Percentiles rank a stretch among this genome's conserved stretches.
Conservation (phyloP, 441 rosid species). For the Erodium chrysanthum region DNA sequence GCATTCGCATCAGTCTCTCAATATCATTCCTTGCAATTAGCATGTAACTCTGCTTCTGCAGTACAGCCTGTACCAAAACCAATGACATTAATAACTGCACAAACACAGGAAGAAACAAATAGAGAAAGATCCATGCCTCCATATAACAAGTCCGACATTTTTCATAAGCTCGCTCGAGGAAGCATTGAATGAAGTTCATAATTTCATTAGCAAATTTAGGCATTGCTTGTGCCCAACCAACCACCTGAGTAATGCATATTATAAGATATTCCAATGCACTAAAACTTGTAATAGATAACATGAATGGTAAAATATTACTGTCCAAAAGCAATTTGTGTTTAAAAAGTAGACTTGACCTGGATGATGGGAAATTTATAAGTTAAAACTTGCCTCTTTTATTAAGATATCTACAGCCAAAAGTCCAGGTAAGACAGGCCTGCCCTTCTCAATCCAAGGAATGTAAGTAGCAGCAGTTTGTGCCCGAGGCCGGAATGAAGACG, state of each 20-base stretch:
- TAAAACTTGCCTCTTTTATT: conserved; percentile 73
- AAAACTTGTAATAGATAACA: background rate
- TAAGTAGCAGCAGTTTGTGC: conserved; percentile 54
- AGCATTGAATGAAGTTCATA: conserved; percentile 85
- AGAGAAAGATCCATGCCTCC: conserved; percentile 49
- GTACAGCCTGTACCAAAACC: conserved; percentile 70
- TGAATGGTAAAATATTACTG: background rate
- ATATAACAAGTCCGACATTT: conserved; percentile 91
- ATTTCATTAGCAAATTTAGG: conserved; percentile 92
- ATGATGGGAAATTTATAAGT: conserved; percentile 14
- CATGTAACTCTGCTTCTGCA: conserved; percentile 96
- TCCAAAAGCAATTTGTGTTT: background rate
- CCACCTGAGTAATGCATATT: conserved; percentile 43
- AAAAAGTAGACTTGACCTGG: background rate
- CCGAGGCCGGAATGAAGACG: conserved; percentile 95
- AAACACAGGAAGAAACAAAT: conserved; percentile 11
- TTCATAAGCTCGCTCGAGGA: conserved; percentile 96
- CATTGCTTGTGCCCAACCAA: conserved; percentile 99
- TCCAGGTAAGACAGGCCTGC: conserved; percentile 93
- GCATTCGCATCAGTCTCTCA: conserved; percentile 88
- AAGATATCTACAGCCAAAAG: conserved; percentile 90
- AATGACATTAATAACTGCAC: conserved; percentile 15
- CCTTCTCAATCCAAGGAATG: conserved; percentile 67
- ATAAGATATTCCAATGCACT: background rate
- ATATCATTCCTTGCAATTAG: conserved; percentile 94